Evolutionary conservation across 2,329 filamentous ascomycete genomes (phyloP).

Genomic region (Diaporthe aspalathi): DNA sequence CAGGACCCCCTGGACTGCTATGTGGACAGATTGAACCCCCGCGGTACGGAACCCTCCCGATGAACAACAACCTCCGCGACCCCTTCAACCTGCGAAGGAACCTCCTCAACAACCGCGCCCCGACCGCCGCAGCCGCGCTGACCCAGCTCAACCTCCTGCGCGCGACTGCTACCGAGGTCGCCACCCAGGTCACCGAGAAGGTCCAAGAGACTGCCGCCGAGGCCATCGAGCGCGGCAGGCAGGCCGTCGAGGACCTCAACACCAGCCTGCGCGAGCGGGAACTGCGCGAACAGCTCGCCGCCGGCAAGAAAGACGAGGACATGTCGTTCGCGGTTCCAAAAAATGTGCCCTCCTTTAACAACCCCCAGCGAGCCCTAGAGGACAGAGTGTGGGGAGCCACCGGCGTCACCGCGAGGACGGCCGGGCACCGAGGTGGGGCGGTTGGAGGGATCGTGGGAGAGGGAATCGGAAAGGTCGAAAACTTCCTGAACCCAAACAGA

Average conservation of each 20-base stretch:
- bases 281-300: constrained; percentile 46
- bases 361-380: constrained; percentile 73
- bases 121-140: constrained; percentile 45
- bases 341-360: constrained; percentile 76
- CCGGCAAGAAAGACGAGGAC: constrained; percentile 47
- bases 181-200: constrained; percentile 44
- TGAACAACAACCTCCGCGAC: constrained; percentile 41
- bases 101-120: constrained; percentile 56
- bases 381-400: constrained; percentile 73
- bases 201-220: constrained; percentile 58
- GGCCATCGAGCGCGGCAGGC: constrained; percentile 61
- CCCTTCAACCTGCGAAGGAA: constrained; percentile 50
- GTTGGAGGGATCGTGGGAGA: constrained; percentile 57
- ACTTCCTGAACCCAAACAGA: constrained; percentile 69
- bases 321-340: constrained; percentile 77
- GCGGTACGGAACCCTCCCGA: constrained; percentile 34
- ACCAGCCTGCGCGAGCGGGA: constrained; percentile 38
- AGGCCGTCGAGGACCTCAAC: constrained; percentile 56
- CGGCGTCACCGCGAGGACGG: constrained; percentile 55
- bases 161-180: constrained; percentile 59
- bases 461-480: constrained; percentile 71
- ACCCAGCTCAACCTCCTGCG: constrained; percentile 57
- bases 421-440: constrained; percentile 44
- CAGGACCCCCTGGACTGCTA: constrained; percentile 32
- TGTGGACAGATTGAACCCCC: constrained; percentile 37